phyloP scores from a whole-genome alignment of 2,329 filamentous ascomycete genomes.

The Epicoccum sorghinum region DNA sequence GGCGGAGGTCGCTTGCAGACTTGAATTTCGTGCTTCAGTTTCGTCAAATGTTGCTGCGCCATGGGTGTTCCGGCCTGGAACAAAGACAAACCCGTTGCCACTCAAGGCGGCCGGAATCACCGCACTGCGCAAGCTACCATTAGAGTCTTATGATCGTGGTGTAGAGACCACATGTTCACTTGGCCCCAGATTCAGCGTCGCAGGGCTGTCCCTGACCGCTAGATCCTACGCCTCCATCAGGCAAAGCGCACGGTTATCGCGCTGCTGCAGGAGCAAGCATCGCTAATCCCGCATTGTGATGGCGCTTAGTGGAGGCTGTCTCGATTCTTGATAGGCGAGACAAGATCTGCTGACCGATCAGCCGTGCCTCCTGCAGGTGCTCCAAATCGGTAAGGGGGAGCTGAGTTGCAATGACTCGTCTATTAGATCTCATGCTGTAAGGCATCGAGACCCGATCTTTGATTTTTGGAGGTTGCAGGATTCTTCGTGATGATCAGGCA shows the following conservation, averaged over 20 bases:
- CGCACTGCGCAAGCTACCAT: not conserved
- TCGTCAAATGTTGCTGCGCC: not conserved
- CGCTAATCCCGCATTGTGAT: not conserved
- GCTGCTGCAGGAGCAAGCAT: conserved; percentile 3
- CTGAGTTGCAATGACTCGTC: not conserved
- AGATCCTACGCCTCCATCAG: not conserved
- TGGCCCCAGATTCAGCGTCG: not conserved
- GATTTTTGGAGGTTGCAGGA: not conserved
- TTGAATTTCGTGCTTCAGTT: not conserved
- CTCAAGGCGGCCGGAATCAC: not conserved
- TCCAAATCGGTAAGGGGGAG: conserved; percentile 1
- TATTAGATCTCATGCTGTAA: not conserved
- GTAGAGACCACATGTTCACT: not conserved
- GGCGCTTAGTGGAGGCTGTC: not conserved
- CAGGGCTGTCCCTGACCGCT: not conserved
- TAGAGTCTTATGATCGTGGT: not conserved
- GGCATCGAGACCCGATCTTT: not conserved
- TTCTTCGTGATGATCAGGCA: not conserved
- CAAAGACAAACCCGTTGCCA: too few relatives aligned
- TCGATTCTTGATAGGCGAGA: not conserved
- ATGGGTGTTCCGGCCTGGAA: too few relatives aligned
- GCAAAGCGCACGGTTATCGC: not conserved
- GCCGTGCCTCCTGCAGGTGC: not conserved
- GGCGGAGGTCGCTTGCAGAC: not conserved
- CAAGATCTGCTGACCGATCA: not conserved